A percentile compares a stretch with the other conserved stretches of the same genome.
These are phyloP conservation scores for Xylariaceae sp. DNA, from an alignment of 2,329 filamentous ascomycete species.

Conservation along the genomic window DNA sequence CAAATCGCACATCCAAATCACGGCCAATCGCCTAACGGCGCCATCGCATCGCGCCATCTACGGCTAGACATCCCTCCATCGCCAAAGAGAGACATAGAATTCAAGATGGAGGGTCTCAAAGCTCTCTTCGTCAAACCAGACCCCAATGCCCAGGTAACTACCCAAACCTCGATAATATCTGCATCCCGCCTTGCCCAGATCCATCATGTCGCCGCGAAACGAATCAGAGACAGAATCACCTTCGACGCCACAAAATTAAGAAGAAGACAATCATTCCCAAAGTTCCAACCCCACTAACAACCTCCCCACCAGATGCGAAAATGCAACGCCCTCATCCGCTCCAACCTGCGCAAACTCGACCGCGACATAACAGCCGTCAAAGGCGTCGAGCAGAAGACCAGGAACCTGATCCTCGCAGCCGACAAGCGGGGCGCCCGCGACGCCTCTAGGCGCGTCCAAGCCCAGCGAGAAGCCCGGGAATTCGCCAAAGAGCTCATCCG, in stretches of 20 bases:
- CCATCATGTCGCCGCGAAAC: background rate
- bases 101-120: conserved; percentile 80
- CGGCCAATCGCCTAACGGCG: background rate
- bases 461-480: conserved; percentile 76
- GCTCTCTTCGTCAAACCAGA: conserved; percentile 88
- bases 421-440: conserved; percentile 79
- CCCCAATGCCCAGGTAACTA: conserved; percentile 81
- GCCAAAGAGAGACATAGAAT: background rate
- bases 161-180: conserved; percentile 1
- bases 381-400: conserved; percentile 78
- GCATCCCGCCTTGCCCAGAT: conserved; percentile 4
- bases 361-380: conserved; percentile 83
- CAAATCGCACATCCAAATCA: background rate
- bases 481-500: conserved; percentile 87
- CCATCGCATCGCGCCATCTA: background rate
- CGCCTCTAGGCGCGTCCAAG: conserved; percentile 74
- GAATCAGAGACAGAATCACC: background rate
- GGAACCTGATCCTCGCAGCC: conserved; percentile 78
- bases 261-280: background rate
- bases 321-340: conserved; percentile 86
- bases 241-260: background rate
- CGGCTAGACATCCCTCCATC: background rate
- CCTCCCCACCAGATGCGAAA: conserved; percentile 70
- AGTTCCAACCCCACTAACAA: background rate
- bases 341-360: conserved; percentile 90